These are phyloP conservation scores for Talaromyces liani DNA, from an alignment of 495 filamentous ascomycete species.

Conservation along the genomic window DNA sequence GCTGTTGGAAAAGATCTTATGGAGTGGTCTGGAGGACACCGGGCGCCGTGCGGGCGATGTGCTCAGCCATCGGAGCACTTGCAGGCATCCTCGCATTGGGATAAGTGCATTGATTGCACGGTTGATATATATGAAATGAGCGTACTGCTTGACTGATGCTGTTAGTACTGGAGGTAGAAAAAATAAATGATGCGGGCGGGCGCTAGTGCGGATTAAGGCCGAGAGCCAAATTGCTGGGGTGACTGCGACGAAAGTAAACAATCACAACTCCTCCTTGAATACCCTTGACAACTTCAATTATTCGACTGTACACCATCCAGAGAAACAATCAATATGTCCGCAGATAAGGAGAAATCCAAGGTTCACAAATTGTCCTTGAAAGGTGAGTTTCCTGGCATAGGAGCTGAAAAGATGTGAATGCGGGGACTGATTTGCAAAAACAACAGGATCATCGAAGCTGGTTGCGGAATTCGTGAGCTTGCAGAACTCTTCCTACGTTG, in stretches of 20 bases:
- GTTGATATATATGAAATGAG: too few relatives aligned
- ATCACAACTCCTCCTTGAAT: not conserved
- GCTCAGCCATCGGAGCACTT: conserved; percentile 44
- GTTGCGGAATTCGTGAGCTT: conserved; percentile 85
- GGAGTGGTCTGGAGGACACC: conserved; percentile 29
- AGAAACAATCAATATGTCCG: conserved; percentile 23
- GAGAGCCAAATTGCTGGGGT: conserved; percentile 2
- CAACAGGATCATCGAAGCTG: conserved; percentile 68
- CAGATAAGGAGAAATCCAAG: conserved; percentile 79
- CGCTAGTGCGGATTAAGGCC: not conserved
- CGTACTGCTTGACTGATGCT: not conserved
- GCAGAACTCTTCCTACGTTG: not conserved
- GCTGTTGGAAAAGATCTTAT: conserved; percentile 13
- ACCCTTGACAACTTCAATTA: not conserved
- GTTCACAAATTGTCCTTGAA: conserved; percentile 90
- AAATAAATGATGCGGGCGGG: not conserved
- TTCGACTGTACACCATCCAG: not conserved
- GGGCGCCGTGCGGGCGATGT: conserved; percentile 29
- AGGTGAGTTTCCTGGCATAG: conserved; percentile 40
- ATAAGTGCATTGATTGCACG: conserved; percentile 23
- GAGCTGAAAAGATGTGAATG: not conserved
- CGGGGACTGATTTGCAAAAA: conserved; percentile 13
- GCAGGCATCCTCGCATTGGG: conserved; percentile 52
- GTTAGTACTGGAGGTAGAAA: not conserved
- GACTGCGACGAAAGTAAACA: not conserved